Percentiles rank a stretch among this genome's conserved stretches.
These are phyloP conservation scores for Misopates orontium DNA, from an alignment of 257 asterid species.

Conservation along the genomic window DNA sequence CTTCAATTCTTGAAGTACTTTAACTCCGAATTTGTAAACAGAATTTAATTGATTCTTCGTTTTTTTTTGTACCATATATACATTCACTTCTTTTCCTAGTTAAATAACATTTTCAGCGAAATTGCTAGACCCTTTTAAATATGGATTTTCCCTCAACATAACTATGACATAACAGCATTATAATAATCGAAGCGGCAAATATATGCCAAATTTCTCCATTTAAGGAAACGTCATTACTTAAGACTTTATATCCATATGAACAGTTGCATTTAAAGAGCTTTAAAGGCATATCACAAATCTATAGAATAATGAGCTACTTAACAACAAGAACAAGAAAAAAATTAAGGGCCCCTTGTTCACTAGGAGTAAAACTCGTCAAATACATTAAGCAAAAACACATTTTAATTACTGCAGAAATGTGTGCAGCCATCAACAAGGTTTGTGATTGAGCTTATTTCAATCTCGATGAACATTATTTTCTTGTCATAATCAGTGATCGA, in stretches of 20 bases:
- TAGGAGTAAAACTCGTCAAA: too few relatives aligned
- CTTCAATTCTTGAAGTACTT: too few relatives aligned
- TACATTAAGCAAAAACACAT: background rate
- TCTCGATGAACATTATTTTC: background rate
- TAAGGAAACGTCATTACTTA: background rate
- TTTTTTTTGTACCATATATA: too few relatives aligned
- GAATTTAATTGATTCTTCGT: too few relatives aligned
- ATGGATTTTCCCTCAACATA: too few relatives aligned
- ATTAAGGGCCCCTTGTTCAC: background rate
- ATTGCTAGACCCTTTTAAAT: too few relatives aligned
- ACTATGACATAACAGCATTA: too few relatives aligned
- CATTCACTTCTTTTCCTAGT: too few relatives aligned
- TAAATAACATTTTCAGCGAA: too few relatives aligned
- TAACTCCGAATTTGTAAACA: too few relatives aligned
- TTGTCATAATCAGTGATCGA: too few relatives aligned
- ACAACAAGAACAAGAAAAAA: background rate
- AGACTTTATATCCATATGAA: background rate
- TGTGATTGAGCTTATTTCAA: background rate
- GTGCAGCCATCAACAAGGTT: constrained; percentile 14
- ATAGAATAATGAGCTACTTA: background rate
- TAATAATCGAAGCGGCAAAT: constrained; percentile 23
- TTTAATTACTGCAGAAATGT: background rate
- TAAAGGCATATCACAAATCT: background rate
- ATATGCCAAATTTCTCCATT: background rate
- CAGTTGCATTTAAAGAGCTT: background rate